Conservation (phyloP, 2,329 filamentous ascomycete species). For the Diaporthe velutina region DNA sequence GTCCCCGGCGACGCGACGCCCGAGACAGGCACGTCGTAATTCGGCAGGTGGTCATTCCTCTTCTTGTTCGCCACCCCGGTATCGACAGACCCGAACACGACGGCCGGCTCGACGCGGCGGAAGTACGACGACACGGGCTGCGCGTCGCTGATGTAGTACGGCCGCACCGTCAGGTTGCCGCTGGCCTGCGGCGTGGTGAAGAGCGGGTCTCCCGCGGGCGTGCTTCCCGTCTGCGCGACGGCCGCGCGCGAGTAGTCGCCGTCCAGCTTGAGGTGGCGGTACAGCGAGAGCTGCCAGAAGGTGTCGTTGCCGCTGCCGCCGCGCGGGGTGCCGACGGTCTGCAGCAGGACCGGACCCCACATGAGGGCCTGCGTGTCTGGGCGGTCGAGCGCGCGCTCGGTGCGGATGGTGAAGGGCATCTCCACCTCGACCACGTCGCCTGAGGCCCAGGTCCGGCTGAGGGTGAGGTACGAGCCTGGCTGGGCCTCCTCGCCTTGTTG, state of each 20-base stretch:
- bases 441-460: constrained; percentile 46
- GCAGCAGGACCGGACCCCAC: constrained; percentile 49
- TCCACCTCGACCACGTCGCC: constrained; percentile 48
- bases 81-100: constrained; percentile 46
- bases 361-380: constrained; percentile 50
- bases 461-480: constrained; percentile 47
- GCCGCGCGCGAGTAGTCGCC: constrained; percentile 47
- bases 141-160: constrained; percentile 48
- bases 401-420: constrained; percentile 49
- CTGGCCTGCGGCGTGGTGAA: constrained; percentile 40
- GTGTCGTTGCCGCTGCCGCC: constrained; percentile 41
- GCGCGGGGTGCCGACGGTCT: constrained; percentile 46
- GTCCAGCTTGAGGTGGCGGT: constrained; percentile 47
- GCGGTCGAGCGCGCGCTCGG: constrained; percentile 48
- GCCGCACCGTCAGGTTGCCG: constrained; percentile 43
- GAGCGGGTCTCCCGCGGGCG: constrained; percentile 45
- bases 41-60: constrained; percentile 48
- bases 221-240: constrained; percentile 41
- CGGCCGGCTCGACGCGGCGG: constrained; percentile 47
- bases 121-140: constrained; percentile 49
- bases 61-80: constrained; percentile 48
- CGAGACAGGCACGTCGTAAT: constrained; percentile 48
- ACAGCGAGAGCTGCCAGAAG: constrained; percentile 48
- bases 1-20: constrained; percentile 47
- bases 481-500: constrained; percentile 34